Evolutionary conservation across 148 eudicot genomes (phyloP).

Genomic region (Chenopodium formosanum): DNA sequence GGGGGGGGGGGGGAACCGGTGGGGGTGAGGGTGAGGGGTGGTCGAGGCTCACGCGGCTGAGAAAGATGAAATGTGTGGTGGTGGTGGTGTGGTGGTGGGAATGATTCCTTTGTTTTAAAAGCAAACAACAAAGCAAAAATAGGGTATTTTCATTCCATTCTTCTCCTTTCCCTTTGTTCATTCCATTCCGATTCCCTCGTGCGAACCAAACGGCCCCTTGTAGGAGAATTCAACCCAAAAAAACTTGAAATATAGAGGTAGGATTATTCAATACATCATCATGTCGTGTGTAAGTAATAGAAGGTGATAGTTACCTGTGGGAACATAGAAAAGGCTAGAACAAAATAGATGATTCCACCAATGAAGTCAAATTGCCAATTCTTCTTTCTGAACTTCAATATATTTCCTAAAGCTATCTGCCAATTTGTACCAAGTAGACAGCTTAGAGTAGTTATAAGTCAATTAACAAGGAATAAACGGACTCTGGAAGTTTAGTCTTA

Average conservation of each 20-base stretch:
- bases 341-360: slow-evolving; percentile 93
- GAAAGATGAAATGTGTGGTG: too few relatives aligned
- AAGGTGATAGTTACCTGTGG: slow-evolving; percentile 64
- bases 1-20: too few relatives aligned
- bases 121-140: too few relatives aligned
- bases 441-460: background rate
- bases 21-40: too few relatives aligned
- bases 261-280: background rate
- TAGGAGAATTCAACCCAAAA: background rate
- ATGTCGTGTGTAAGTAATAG: background rate
- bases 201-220: background rate
- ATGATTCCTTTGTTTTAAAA: too few relatives aligned
- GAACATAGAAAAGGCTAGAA: slow-evolving; percentile 92
- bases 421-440: slow-evolving; percentile 17
- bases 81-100: too few relatives aligned
- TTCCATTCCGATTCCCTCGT: too few relatives aligned
- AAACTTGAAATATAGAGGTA: background rate
- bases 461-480: background rate
- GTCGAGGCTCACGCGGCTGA: too few relatives aligned
- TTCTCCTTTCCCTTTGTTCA: too few relatives aligned
- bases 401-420: slow-evolving; percentile 98
- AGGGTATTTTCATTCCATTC: too few relatives aligned
- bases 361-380: slow-evolving; percentile 99
- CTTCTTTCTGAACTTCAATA: slow-evolving; percentile 95
- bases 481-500: slow-evolving; percentile 12